These are phyloP conservation scores for Knoxia roxburghii DNA, from an alignment of 257 asterid species.

Conservation along the genomic window DNA sequence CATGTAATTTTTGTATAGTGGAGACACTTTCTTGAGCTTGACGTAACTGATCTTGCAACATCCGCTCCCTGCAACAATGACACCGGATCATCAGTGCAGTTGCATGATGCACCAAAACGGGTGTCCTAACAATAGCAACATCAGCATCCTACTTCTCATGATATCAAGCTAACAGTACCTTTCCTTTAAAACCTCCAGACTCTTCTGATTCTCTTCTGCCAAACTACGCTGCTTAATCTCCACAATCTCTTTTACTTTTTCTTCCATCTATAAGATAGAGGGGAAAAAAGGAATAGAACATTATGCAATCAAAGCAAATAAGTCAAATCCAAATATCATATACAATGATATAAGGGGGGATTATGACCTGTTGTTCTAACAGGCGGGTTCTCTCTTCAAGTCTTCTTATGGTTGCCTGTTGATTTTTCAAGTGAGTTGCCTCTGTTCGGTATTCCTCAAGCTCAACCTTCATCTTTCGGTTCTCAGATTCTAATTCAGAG, in stretches of 20 bases:
- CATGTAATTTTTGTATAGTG: constrained; percentile 91
- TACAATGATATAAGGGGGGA: neutral
- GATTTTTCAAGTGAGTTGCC: constrained; percentile 94
- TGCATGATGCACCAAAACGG: neutral
- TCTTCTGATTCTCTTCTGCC: constrained; percentile 99
- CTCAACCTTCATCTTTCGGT: constrained; percentile 97
- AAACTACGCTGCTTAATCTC: constrained; percentile 96
- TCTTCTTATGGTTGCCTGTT: constrained; percentile 93
- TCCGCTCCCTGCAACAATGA: constrained; percentile 60
- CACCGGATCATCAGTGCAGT: constrained; percentile 5
- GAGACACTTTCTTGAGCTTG: constrained; percentile 97
- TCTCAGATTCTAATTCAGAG: constrained; percentile 88
- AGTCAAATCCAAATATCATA: neutral
- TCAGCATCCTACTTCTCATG: constrained; percentile 1
- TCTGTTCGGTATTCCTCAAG: constrained; percentile 96
- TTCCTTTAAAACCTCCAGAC: constrained; percentile 88
- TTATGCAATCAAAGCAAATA: constrained; percentile 15
- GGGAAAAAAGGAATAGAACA: neutral
- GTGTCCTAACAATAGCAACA: neutral
- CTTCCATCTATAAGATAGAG: constrained; percentile 64
- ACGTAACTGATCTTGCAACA: constrained; percentile 90
- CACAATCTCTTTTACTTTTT: constrained; percentile 92
- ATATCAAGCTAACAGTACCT: constrained; percentile 41
- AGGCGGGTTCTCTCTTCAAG: constrained; percentile 98
- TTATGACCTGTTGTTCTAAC: constrained; percentile 87